Evolutionary conservation across 2,329 filamentous ascomycete genomes (phyloP).

Genomic region (Apiospora malaysiana): DNA sequence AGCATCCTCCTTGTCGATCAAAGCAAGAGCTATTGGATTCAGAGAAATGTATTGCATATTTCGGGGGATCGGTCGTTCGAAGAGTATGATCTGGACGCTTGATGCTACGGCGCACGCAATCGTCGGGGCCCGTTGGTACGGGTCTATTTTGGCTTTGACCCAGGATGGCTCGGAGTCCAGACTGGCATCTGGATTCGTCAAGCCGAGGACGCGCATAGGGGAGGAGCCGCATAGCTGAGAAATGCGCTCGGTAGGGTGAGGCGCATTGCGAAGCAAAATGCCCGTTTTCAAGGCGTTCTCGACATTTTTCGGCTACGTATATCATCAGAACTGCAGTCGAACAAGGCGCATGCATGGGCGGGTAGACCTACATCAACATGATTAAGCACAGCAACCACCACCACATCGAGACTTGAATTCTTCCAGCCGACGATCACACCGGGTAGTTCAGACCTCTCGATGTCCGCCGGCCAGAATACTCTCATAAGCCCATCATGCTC

Average conservation of each 20-base stretch:
- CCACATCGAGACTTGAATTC: slow-evolving; percentile 88
- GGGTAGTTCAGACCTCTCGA: slow-evolving; percentile 71
- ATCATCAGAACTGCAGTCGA: slow-evolving; percentile 27
- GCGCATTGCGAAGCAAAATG: slow-evolving; percentile 81
- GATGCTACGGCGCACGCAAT: slow-evolving; percentile 75
- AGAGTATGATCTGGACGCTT: slow-evolving; percentile 86
- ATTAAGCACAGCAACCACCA: slow-evolving; percentile 88
- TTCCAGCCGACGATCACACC: slow-evolving; percentile 95
- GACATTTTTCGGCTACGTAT: slow-evolving; percentile 71
- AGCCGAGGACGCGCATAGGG: slow-evolving; percentile 84
- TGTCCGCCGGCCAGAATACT: slow-evolving; percentile 97
- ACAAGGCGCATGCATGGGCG: neutral
- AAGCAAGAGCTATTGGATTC: slow-evolving; percentile 83
- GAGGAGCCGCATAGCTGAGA: slow-evolving; percentile 83
- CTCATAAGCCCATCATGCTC: slow-evolving; percentile 90
- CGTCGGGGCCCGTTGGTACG: slow-evolving; percentile 63
- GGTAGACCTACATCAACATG: slow-evolving; percentile 78
- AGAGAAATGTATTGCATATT: slow-evolving; percentile 97
- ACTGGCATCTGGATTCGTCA: slow-evolving; percentile 67
- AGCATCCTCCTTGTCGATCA: slow-evolving; percentile 72
- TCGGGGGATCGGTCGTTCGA: slow-evolving; percentile 82
- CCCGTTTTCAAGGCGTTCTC: slow-evolving; percentile 86
- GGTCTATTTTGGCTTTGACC: slow-evolving; percentile 66
- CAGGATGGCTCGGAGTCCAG: slow-evolving; percentile 69
- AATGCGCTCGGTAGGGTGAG: slow-evolving; percentile 79